A percentile compares a stretch with the other conserved stretches of the same genome.
phyloP scores from a whole-genome alignment of 345 rosid species.

The Murraya paniculata region DNA sequence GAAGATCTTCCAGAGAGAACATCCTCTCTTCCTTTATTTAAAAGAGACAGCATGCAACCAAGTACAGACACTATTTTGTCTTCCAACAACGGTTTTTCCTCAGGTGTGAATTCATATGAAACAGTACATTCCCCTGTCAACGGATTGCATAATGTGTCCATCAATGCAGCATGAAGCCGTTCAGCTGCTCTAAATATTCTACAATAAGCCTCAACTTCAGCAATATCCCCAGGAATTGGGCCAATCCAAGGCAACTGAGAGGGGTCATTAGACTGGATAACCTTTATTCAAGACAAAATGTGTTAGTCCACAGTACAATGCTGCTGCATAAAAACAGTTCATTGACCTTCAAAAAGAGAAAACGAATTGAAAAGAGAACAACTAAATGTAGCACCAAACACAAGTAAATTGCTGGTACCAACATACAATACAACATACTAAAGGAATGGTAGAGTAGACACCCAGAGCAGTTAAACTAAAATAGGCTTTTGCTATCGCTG shows the following conservation, averaged over 20 bases:
- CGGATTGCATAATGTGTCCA: conserved; percentile 95
- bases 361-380: neutral
- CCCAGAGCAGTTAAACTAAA: neutral
- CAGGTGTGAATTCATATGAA: conserved; percentile 68
- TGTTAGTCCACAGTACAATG: conserved; percentile 14
- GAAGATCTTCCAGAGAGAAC: conserved; percentile 89
- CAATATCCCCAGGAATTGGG: conserved; percentile 94
- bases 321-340: conserved; percentile 1
- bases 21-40: conserved; percentile 86
- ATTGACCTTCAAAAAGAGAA: neutral
- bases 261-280: conserved; percentile 49
- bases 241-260: conserved; percentile 87
- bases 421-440: neutral
- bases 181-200: conserved; percentile 89
- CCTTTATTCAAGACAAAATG: conserved; percentile 33
- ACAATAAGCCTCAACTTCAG: conserved; percentile 96
- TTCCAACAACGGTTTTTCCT: conserved; percentile 82
- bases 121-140: conserved; percentile 85
- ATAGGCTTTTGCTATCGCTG: neutral
- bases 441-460: neutral
- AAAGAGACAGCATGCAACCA: conserved; percentile 83
- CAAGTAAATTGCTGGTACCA: neutral
- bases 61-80: conserved; percentile 91
- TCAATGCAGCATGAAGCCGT: conserved; percentile 73
- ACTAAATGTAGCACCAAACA: neutral